Base-by-base conservation (phyloP, 1,284 basidiomycete genomes). In the Sutorius eximius region DNA sequence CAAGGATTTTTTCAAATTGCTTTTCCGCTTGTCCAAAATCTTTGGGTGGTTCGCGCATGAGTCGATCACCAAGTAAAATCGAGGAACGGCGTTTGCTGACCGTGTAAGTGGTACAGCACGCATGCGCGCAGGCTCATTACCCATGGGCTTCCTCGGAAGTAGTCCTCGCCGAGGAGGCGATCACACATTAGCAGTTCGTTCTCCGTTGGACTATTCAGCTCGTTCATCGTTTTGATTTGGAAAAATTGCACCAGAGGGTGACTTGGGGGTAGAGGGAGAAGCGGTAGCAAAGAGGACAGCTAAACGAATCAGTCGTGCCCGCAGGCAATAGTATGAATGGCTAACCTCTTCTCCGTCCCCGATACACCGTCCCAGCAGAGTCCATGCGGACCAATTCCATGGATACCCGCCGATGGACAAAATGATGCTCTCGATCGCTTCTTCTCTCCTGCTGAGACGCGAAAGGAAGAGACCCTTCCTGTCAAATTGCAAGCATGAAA, bases 321-420 rank as follows among this genome's bases (percentile, higher is more conserved):
- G 27, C 13, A 43, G 47, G 44, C n/a, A 29, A 41, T 15, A 40
- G 41, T n/a, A 11, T 37, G 15, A 43, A 36, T 48, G 18, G 54
- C 59, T 40, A 59, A 95, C 95, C 84, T 95, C 93, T 73, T 95
- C 93, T n/a, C 85, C 85, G 57, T 95, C 93, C 34, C 88, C 85
- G 29, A 97, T 81, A 63, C 93, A 89, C 49, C 84, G 84, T 2
- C 86, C 85, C 20, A 98, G 77, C 51, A 94, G 80, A 20, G 82
- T 77, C 96, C 97, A 99, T 5, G 88, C 81, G 27, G 91, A 92
- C 96, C 97, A 99, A 69, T 98, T 98, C 87, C 94, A 99, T 9
- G 93, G 89, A 66, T 90, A 93, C 4, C 80, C 78, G 47, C 82
- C 80, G 46, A 98, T 86, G 7, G 93, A 95, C 33, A 85, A 73